Evolutionary conservation across 2,329 filamentous ascomycete species (phyloP).

Genomic region (Alternaria consortialis): DNA sequence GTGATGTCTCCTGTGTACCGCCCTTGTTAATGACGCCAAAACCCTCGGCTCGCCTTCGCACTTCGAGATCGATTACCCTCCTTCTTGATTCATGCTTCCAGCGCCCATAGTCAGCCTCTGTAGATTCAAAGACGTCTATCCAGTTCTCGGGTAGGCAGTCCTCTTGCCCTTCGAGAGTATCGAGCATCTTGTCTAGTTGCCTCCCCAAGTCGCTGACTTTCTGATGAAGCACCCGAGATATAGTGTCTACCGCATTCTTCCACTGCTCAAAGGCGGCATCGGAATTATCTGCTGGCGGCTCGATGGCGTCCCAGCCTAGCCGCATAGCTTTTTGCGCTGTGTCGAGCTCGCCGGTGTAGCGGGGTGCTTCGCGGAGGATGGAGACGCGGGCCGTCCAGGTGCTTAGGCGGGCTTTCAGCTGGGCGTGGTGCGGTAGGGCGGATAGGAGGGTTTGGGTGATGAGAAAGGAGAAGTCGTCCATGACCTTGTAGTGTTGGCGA

Average conservation of each 20-base stretch:
- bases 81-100: conserved; percentile 84
- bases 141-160: conserved; percentile 87
- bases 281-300: conserved; percentile 46
- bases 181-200: conserved; percentile 83
- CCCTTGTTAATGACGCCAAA: conserved; percentile 6
- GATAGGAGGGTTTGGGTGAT: conserved; percentile 93
- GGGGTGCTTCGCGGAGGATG: conserved; percentile 77
- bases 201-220: conserved; percentile 76
- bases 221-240: conserved; percentile 70
- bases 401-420: conserved; percentile 75
- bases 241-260: conserved; percentile 57
- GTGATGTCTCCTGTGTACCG: conserved; percentile 11
- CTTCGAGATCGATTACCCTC: conserved; percentile 73
- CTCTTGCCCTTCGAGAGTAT: conserved; percentile 81
- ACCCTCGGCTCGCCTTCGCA: conserved; percentile 36
- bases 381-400: conserved; percentile 80
- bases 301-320: conserved; percentile 72
- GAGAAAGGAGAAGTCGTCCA: conserved; percentile 90
- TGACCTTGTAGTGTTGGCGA: conserved; percentile 66
- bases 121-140: conserved; percentile 83
- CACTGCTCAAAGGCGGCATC: conserved; percentile 44
- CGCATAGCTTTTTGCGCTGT: conserved; percentile 71
- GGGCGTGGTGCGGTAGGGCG: conserved; percentile 81
- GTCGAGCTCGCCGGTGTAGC: conserved; percentile 69
- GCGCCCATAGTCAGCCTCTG: conserved; percentile 79